A percentile compares a stretch with the other conserved stretches of the same genome.
phyloP scores from a whole-genome alignment of 257 asterid genomes.

The Solanum tarapatanum region DNA sequence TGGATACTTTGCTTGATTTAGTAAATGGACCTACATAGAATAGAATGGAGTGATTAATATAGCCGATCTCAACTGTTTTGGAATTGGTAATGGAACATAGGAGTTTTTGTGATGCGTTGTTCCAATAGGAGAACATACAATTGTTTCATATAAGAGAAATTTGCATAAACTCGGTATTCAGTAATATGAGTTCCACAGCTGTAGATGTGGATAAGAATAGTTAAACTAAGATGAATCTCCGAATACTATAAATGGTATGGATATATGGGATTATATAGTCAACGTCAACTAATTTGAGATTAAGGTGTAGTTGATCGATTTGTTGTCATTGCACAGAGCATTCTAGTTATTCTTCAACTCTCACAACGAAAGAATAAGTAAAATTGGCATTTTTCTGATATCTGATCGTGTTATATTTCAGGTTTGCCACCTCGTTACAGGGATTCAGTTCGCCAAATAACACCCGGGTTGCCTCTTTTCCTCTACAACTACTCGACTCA shows the following conservation, averaged over 20 bases:
- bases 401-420: conserved; percentile 6
- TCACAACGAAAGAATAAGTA: background rate
- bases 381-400: background rate
- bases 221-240: background rate
- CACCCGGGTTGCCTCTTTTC: conserved; percentile 91
- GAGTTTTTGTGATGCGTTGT: background rate
- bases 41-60: background rate
- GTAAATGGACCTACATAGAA: background rate
- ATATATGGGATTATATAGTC: background rate
- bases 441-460: conserved; percentile 80
- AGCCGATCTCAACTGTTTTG: background rate
- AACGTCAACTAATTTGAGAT: background rate
- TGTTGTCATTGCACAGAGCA: background rate
- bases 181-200: background rate
- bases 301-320: background rate
- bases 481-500: conserved; percentile 89
- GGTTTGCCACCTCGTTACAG: conserved; percentile 92
- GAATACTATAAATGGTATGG: background rate
- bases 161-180: background rate
- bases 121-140: background rate
- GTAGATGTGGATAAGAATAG: background rate
- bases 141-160: background rate
- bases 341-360: background rate
- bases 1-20: background rate
- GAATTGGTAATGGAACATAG: background rate